Percentiles rank a stretch among this genome's conserved stretches.
phyloP scores from a whole-genome alignment of 2,329 filamentous ascomycete genomes.

The Teratosphaeria destructans region DNA sequence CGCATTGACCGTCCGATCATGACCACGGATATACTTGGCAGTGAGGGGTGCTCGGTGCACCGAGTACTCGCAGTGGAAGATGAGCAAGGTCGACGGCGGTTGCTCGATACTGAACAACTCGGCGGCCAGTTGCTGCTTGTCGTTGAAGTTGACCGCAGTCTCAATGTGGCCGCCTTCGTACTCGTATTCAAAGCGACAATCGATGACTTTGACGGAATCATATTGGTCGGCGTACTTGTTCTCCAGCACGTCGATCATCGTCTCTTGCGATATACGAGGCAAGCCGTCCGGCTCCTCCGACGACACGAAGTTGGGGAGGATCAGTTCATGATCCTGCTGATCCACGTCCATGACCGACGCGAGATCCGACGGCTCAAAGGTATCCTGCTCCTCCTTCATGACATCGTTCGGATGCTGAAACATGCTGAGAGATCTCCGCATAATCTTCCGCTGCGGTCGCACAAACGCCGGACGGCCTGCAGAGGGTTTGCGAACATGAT shows the following conservation, averaged over 20 bases:
- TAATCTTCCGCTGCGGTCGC: constrained; percentile 72
- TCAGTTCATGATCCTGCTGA: constrained; percentile 56
- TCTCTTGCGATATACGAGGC: constrained; percentile 73
- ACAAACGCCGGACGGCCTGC: constrained; percentile 51
- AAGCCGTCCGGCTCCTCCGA: constrained; percentile 76
- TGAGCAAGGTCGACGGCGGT: constrained; percentile 63
- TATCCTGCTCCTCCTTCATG: constrained; percentile 63
- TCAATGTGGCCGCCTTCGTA: constrained; percentile 94
- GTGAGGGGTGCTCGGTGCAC: constrained; percentile 92
- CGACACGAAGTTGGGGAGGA: constrained; percentile 73
- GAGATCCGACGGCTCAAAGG: constrained; percentile 28
- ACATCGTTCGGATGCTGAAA: constrained; percentile 86
- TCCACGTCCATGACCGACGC: constrained; percentile 79
- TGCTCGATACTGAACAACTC: constrained; percentile 63
- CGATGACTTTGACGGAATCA: constrained; percentile 76
- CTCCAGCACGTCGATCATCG: constrained; percentile 77
- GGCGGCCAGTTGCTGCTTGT: constrained; percentile 75
- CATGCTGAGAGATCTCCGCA: constrained; percentile 91
- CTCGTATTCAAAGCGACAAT: constrained; percentile 98
- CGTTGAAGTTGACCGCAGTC: constrained; percentile 89
- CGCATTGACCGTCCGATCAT: constrained; percentile 75
- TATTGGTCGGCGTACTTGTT: constrained; percentile 69
- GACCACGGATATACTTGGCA: constrained; percentile 83
- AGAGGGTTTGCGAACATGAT: constrained; percentile 57
- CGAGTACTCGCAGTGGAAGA: constrained; percentile 98